A percentile compares a stretch with the other conserved stretches of the same genome.
Conservation (phyloP, 202 grass and related monocot species). For the Setaria viridis region DNA sequence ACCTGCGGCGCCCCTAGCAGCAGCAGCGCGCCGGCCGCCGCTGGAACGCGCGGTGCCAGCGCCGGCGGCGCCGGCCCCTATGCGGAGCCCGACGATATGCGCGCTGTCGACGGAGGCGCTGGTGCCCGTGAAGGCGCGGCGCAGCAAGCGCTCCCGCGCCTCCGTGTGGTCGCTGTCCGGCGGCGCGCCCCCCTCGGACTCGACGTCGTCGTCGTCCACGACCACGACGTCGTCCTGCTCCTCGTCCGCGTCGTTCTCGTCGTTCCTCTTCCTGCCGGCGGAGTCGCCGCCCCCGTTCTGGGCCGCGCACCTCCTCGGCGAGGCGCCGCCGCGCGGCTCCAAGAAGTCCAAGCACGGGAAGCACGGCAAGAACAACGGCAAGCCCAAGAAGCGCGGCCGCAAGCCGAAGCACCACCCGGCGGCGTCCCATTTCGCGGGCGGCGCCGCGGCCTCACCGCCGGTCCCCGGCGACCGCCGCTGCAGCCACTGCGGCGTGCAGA, state of each 20-base stretch:
- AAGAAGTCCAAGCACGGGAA: conserved; percentile 63
- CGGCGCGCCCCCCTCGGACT: conserved; percentile 52
- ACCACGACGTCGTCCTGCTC: conserved; percentile 57
- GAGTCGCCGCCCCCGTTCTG: conserved; percentile 33
- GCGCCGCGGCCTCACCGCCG: not conserved
- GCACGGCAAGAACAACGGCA: conserved; percentile 41
- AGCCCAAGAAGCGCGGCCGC: conserved; percentile 81
- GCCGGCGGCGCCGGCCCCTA: conserved; percentile 21
- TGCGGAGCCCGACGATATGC: conserved; percentile 62
- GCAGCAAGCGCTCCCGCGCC: conserved; percentile 82
- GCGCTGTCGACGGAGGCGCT: conserved; percentile 76
- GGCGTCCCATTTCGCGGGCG: not conserved
- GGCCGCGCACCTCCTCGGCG: conserved; percentile 31
- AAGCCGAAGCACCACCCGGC: conserved; percentile 60
- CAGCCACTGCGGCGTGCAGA: conserved; percentile 74
- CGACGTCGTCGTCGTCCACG: conserved; percentile 65
- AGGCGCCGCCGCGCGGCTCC: not conserved
- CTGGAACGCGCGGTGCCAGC: not conserved
- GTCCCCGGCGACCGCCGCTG: conserved; percentile 52
- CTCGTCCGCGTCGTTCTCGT: conserved; percentile 48
- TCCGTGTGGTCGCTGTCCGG: conserved; percentile 84
- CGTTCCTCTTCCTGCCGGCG: conserved; percentile 13
- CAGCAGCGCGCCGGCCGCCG: conserved; percentile 23
- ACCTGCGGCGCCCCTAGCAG: not conserved
- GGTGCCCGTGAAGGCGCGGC: conserved; percentile 78